Evolutionary conservation across 371 early-diverging fungal genomes (phyloP), one percentile per base, ranked within the genome.

Genomic region (Mortierella sp.): DNA sequence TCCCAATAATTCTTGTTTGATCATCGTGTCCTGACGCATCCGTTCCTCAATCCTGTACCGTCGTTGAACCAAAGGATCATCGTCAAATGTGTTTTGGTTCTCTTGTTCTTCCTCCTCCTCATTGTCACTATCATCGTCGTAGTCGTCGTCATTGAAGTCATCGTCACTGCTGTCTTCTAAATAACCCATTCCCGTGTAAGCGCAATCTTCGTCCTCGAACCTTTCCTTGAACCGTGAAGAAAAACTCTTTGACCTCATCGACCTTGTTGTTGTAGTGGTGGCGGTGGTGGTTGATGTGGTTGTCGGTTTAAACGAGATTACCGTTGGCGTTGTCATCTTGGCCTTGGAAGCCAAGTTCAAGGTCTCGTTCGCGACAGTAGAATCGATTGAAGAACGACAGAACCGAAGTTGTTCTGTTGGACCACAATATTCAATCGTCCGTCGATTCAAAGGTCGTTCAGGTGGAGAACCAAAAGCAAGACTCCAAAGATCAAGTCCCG

Each of bases 1-100:
- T 16, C 69, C 62, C 37, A 79, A 51, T 1, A 79, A 57, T 52
- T 79, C 79, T 44, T 79, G 79, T 37, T 72, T 79, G 57, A 56
- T 26, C 4, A 62, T 45, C 2, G 61, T 69, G 29, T 79, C 79
- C 52, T 72, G 73, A 19, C 73, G 66, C 11, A 64, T 59, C 44
- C 55, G 61, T 29, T 79, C 79, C 52, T 79, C 79, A 43, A 79
- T 51, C 58, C 62, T 58, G 30, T 72, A 51, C 14, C 79, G 65
- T 37, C 72, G 55, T 25, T 55, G 69, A 7, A 72, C 52, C 29
- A 72, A 52, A 9, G 37, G 62, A 19, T 72, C 73, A 0, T 72
- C 69, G 3, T 75, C 70, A 6, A 23, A 19, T 26, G 60, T 23
- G 18, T 48, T 5, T 57, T n/a, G n/a, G n/a, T n/a, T n/a, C n/a